Evolutionary conservation across 495 filamentous ascomycete genomes (phyloP), one percentile per base, ranked within the genome.

Genomic region (Penicillium taxi): DNA sequence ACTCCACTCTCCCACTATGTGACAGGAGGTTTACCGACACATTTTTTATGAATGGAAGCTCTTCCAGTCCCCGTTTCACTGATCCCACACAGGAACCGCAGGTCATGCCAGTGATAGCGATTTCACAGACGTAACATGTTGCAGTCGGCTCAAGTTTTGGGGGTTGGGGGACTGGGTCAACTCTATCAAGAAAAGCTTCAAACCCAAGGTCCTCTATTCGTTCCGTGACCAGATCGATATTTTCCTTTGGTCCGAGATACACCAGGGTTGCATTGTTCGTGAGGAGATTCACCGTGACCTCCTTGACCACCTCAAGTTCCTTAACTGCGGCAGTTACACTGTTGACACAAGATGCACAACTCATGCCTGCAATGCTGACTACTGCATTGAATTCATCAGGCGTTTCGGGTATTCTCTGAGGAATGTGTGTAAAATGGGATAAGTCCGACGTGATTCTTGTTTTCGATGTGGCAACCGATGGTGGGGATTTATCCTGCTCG

Each of bases 61-160:
- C 71, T 37, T 81, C 64, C 22, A 94, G 45, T 5, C 74, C 77
- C 17, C 73, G 58, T 9, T 74, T 82, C 45, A 94, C 74, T 27
- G 63, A 64, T 26, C 73, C 75, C 9, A 76, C 70, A 53, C 88
- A 95, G 3, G 82, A 70, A 14, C 77, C 76, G 52, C 88, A 95
- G 5, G 82, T 91, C 84, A 95, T 91, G 9, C 86, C 86, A 16
- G 72, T 77, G 35, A 95, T 79, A 5, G 81, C 74, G 41, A 86
- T 67, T 2, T 78, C 76, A 2, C 74, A 83, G 29, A 65, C 59
- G 61, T 72, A 66, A 0, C 17, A 17, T 11, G 30, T 31, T 1
- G 33, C 9, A 2, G 12, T 12, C 19, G 39, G 30, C 11, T 25
- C 43, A 18, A 32, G 21, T 6, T 20, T 23, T 12, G 49, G 15